Evolutionary conservation across 176 grass and related monocot species (phyloP), one percentile per base, ranked within the genome.

Genomic region (Eleusine indica): DNA sequence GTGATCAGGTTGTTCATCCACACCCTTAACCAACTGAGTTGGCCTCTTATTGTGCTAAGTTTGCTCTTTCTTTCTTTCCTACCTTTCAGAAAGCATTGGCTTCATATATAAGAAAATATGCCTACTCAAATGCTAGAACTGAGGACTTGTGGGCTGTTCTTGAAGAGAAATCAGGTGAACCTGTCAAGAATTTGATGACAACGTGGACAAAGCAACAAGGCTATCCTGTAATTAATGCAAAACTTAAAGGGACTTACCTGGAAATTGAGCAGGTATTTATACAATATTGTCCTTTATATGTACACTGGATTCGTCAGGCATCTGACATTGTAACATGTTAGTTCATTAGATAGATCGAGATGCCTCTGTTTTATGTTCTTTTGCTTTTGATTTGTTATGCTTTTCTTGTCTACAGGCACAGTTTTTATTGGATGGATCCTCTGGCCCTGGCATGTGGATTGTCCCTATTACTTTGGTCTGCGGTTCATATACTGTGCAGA

Each of bases 171-270:
- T 84, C 95, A 52, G 88, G 92, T 52, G 92, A 97, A 91, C 92
- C 93, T 67, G 83, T 95, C 74, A 95, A 87, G 85, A 80, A 88
- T 65, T 76, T 98, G 80, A 95, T 98, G 96, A 88, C 66, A 69
- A 77, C 81, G 30, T 97, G 95, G 95, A 97, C 95, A 63, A 97
- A 97, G 89, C 92, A 94, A 80, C 74, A 97, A 85, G 96, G 96
- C 14, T 98, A 93, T 90, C 96, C 96, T 80, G 85, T 95, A 83
- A 78, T 98, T 70, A 83, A 39, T 70, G 82, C 64, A 54, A 98
- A 87, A 54, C 72, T 91, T 74, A 84, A 90, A 42, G 82, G 89
- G 73, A 75, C 83, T 52, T 74, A 83, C 44, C 74, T 98, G 67
- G 87, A 93, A 80, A 37, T 98, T 86, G 82, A 93, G 51, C 96